Conservation (phyloP, 352 stramenopile genomes). For the Globisporangium mamillatum region DNA sequence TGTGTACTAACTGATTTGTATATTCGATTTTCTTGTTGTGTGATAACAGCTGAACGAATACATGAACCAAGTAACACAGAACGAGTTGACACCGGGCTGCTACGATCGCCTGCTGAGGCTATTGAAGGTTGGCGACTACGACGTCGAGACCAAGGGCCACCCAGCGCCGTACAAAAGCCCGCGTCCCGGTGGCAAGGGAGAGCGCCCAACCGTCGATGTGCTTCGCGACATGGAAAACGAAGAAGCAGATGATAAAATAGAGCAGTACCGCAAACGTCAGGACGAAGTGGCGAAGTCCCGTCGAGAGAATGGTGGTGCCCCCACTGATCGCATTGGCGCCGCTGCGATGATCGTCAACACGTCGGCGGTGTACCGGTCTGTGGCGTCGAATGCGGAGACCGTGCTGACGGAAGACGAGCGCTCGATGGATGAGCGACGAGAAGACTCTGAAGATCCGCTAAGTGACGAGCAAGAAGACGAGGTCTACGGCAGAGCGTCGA, state of each 20-base stretch:
- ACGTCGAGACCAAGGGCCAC: conserved; percentile 25
- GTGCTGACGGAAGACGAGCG: conserved; percentile 30
- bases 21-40: not conserved
- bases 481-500: not conserved
- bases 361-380: conserved; percentile 16
- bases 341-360: conserved; percentile 20
- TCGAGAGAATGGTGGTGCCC: not conserved
- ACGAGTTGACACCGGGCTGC: conserved; percentile 36
- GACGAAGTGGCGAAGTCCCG: conserved; percentile 9
- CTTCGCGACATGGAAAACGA: conserved; percentile 22
- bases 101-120: conserved; percentile 54
- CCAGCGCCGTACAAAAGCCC: conserved; percentile 8
- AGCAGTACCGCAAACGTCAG: conserved; percentile 5
- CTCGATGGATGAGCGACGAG: conserved; percentile 8
- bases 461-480: conserved; percentile 4
- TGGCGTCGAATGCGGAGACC: conserved; percentile 29
- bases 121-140: conserved; percentile 56
- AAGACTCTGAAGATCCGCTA: not conserved
- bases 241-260: not conserved
- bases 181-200: conserved; percentile 9
- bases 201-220: conserved; percentile 21
- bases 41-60: conserved; percentile 58
- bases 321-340: conserved; percentile 14
- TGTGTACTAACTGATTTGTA: not conserved
- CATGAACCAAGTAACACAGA: conserved; percentile 51